phyloP scores from a whole-genome alignment of 139 green algal genomes.

The Eudorina sp. region DNA sequence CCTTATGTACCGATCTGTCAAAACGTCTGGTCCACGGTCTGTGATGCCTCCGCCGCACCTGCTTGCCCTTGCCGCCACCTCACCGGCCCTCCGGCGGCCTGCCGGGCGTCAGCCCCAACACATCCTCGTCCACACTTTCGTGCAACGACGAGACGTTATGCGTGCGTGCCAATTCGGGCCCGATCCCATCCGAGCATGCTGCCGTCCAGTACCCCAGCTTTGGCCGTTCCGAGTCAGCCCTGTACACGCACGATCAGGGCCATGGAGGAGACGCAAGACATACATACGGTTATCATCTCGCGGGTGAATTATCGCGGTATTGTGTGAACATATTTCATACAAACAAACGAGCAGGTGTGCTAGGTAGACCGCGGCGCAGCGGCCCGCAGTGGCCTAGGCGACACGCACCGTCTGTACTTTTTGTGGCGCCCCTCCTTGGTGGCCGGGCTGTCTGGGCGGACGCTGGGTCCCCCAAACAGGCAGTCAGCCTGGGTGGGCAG shows the following conservation, averaged over 20 bases:
- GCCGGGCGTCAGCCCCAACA: slow-evolving; percentile 6
- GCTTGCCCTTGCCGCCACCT: too few species aligned
- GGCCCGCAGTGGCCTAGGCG: too few species aligned
- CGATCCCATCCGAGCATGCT: slow-evolving; percentile 16
- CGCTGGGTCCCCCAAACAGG: slow-evolving; percentile 17
- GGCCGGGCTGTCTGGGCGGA: slow-evolving; percentile 28
- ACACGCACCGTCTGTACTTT: slow-evolving; percentile 39
- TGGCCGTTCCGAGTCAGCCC: slow-evolving; percentile 40
- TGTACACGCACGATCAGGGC: too few species aligned
- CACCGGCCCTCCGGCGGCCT: background rate
- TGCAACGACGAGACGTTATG: slow-evolving; percentile 45
- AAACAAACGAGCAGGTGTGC: too few species aligned
- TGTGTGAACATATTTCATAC: too few species aligned
- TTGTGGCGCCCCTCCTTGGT: slow-evolving; percentile 43
- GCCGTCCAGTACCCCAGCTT: slow-evolving; percentile 47
- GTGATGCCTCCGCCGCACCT: too few species aligned
- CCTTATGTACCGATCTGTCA: too few species aligned
- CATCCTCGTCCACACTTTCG: slow-evolving; percentile 37
- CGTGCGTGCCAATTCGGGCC: slow-evolving; percentile 35
- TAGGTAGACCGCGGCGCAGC: too few species aligned
- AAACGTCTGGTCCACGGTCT: too few species aligned
- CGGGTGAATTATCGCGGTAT: too few species aligned
- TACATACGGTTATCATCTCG: too few species aligned
- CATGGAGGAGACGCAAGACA: too few species aligned
- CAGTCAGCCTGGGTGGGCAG: slow-evolving; percentile 20